Conservation (phyloP, 208 protist species). For the Leishmania amazonensis region DNA sequence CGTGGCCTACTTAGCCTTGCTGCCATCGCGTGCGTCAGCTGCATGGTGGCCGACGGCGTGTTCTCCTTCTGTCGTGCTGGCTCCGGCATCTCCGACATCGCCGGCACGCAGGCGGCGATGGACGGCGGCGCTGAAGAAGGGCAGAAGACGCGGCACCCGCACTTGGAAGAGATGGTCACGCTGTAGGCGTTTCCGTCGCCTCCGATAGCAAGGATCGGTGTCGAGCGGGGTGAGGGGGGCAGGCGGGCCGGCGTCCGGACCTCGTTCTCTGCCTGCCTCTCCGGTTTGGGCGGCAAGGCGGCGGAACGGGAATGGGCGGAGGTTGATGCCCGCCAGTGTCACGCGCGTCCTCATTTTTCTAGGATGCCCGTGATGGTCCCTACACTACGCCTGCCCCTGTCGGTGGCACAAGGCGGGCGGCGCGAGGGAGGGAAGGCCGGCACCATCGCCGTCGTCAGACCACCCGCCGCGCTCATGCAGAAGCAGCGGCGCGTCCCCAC, state of each 20-base stretch:
- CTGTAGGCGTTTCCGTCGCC: too few relatives aligned
- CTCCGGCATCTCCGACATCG: constrained; percentile 14
- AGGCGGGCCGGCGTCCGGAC: too few relatives aligned
- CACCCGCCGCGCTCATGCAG: background rate
- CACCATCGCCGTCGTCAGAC: background rate
- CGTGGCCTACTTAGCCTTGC: constrained; percentile 20
- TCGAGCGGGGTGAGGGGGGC: too few relatives aligned
- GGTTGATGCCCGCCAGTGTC: too few relatives aligned
- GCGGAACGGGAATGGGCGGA: too few relatives aligned
- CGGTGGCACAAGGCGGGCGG: background rate
- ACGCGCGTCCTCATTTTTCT: too few relatives aligned
- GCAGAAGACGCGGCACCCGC: background rate
- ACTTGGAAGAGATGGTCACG: background rate
- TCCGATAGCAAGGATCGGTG: too few relatives aligned
- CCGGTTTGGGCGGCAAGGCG: too few relatives aligned
- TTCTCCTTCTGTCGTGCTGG: constrained; percentile 20
- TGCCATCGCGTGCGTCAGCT: background rate
- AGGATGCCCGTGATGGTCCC: too few relatives aligned
- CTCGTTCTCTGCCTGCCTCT: too few relatives aligned
- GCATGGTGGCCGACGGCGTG: constrained; percentile 26
- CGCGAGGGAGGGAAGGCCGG: too few relatives aligned
- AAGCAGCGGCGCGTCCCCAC: background rate
- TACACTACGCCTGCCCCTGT: too few relatives aligned
- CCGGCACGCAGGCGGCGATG: constrained; percentile 1
- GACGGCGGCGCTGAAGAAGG: background rate